A percentile compares a stretch with the other conserved stretches of the same genome.
phyloP scores from a whole-genome alignment of 805 yeast species.

The Aciculoconidium aculeatum region DNA sequence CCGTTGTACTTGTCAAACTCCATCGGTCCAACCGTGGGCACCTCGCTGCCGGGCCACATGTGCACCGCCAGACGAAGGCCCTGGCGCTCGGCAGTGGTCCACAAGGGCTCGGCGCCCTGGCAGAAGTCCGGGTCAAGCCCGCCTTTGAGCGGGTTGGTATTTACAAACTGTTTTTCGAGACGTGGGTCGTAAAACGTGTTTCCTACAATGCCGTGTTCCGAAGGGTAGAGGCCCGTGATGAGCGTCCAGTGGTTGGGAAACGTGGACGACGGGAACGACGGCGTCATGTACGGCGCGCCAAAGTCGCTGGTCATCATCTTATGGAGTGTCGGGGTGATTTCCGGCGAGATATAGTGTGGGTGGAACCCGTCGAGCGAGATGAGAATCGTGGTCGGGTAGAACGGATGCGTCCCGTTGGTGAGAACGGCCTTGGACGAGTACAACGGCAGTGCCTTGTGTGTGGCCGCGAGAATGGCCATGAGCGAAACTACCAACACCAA shows the following conservation, averaged over 20 bases:
- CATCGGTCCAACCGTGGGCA: constrained; percentile 47
- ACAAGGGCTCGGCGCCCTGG: constrained; percentile 82
- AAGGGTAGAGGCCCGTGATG: constrained; percentile 80
- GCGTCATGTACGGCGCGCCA: constrained; percentile 79
- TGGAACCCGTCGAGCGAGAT: constrained; percentile 87
- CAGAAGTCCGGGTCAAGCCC: constrained; percentile 58
- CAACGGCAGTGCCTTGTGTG: neutral
- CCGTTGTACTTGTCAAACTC: constrained; percentile 62
- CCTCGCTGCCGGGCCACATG: constrained; percentile 97
- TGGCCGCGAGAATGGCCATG: too few species aligned
- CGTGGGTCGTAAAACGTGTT: constrained; percentile 70
- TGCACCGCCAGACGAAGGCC: constrained; percentile 70
- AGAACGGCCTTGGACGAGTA: constrained; percentile 15
- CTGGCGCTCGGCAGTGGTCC: constrained; percentile 69
- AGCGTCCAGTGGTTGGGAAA: constrained; percentile 92
- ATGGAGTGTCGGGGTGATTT: constrained; percentile 67
- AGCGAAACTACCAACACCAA: too few species aligned
- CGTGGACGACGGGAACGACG: constrained; percentile 84
- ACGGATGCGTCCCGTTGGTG: constrained; percentile 61
- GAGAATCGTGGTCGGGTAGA: constrained; percentile 73
- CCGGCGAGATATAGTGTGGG: constrained; percentile 71
- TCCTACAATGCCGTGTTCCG: constrained; percentile 82
- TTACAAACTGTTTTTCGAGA: constrained; percentile 51
- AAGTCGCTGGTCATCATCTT: constrained; percentile 44
- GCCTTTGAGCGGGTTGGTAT: constrained; percentile 50